Evolutionary conservation across 2,329 filamentous ascomycete genomes (phyloP).

Genomic region (Botrytis byssoidea): DNA sequence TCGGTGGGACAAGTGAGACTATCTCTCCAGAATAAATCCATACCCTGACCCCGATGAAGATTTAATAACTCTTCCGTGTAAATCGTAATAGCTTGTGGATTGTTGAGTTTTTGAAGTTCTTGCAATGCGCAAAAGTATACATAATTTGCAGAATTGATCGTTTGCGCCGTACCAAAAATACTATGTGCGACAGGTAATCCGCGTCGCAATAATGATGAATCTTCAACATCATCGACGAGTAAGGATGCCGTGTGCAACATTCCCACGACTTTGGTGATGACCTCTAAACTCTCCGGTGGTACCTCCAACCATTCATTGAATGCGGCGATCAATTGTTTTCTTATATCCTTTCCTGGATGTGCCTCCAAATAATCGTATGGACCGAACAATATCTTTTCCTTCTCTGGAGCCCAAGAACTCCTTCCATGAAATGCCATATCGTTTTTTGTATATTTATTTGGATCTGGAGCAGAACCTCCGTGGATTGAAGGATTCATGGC

Average conservation of each 20-base stretch:
- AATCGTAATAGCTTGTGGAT: slow-evolving; percentile 64
- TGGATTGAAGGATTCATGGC: slow-evolving; percentile 34
- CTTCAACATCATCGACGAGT: slow-evolving; percentile 85
- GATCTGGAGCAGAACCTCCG: slow-evolving; percentile 26
- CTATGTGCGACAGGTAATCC: slow-evolving; percentile 79
- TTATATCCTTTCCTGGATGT: slow-evolving; percentile 82
- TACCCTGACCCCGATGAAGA: slow-evolving; percentile 82
- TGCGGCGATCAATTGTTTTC: slow-evolving; percentile 73
- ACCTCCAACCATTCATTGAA: slow-evolving; percentile 82
- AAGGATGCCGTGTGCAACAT: slow-evolving; percentile 86
- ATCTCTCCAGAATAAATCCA: slow-evolving; percentile 90
- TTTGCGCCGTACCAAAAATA: slow-evolving; percentile 83
- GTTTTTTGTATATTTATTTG: slow-evolving; percentile 33
- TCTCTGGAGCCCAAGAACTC: slow-evolving; percentile 63
- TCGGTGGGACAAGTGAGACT: slow-evolving; percentile 80
- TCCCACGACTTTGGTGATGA: slow-evolving; percentile 77
- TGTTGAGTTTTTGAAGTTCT: slow-evolving; percentile 69
- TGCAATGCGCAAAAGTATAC: slow-evolving; percentile 79
- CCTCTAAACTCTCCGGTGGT: slow-evolving; percentile 63
- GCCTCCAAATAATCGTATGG: slow-evolving; percentile 79
- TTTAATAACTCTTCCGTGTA: slow-evolving; percentile 83
- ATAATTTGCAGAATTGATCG: slow-evolving; percentile 89
- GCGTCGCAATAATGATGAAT: slow-evolving; percentile 71
- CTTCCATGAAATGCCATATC: slow-evolving; percentile 38
- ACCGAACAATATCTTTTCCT: slow-evolving; percentile 73